phyloP scores from a whole-genome alignment of 805 yeast species.

The Candida maris region DNA sequence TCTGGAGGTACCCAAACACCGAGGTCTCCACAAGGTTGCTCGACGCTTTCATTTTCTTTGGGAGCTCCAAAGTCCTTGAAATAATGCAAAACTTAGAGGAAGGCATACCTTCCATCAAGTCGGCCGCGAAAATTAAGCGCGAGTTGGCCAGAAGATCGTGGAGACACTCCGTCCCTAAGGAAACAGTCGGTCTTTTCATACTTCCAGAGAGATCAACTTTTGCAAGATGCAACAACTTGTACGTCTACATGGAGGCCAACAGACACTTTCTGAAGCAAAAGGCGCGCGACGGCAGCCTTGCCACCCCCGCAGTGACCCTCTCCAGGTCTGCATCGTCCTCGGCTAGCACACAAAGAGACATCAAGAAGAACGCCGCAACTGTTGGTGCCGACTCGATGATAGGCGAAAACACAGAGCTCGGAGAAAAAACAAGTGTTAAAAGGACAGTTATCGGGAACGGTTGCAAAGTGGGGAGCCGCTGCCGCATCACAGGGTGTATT shows the following conservation, averaged over 20 bases:
- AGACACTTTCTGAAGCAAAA: conserved; percentile 66
- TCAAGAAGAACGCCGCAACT: conserved; percentile 53
- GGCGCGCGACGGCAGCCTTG: conserved; percentile 37
- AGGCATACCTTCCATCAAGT: conserved; percentile 34
- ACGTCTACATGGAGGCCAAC: conserved; percentile 87
- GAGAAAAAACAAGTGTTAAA: conserved; percentile 83
- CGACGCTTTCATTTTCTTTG: conserved; percentile 69
- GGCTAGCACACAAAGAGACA: conserved; percentile 32
- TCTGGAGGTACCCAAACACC: conserved; percentile 83
- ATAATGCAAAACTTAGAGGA: conserved; percentile 41
- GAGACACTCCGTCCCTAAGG: conserved; percentile 62
- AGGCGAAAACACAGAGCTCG: conserved; percentile 63
- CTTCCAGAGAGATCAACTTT: conserved; percentile 69
- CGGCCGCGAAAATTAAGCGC: conserved; percentile 68
- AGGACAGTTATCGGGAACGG: conserved; percentile 74
- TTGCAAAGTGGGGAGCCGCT: conserved; percentile 78
- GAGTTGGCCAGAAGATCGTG: conserved; percentile 90
- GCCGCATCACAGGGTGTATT: conserved; percentile 85
- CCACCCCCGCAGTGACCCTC: conserved; percentile 2
- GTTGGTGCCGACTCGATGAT: conserved; percentile 85
- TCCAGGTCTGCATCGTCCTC: conserved; percentile 4
- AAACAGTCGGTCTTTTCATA: conserved; percentile 64
- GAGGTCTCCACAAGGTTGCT: conserved; percentile 72
- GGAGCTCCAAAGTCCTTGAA: conserved; percentile 50
- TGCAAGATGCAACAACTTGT: conserved; percentile 71